Percentiles rank a stretch among this genome's conserved stretches.
These are phyloP conservation scores for Debaryomyces sp. DNA, from an alignment of 1,139 yeast species.

Conservation along the genomic window DNA sequence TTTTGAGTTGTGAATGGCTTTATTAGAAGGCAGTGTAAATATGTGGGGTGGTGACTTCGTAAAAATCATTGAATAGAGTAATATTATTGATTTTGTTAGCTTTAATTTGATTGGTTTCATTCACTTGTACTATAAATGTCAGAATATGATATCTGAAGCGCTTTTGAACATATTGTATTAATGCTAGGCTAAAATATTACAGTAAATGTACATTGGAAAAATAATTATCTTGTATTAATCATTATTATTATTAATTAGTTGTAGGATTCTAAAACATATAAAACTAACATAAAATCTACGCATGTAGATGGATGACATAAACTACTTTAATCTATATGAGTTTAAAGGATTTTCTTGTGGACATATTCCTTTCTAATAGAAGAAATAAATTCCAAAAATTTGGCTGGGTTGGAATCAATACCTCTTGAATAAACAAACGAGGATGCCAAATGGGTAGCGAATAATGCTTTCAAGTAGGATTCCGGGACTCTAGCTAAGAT, in stretches of 20 bases:
- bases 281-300: not conserved
- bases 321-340: not conserved
- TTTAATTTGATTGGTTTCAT: not conserved
- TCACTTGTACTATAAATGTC: not conserved
- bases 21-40: not conserved
- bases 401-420: constrained; percentile 79
- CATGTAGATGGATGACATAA: not conserved
- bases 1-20: not conserved
- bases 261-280: not conserved
- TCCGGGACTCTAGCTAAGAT: constrained; percentile 82
- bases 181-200: not conserved
- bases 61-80: not conserved
- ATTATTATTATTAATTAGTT: constrained; percentile 1
- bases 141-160: not conserved
- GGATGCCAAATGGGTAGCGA: constrained; percentile 89
- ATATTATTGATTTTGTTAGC: not conserved
- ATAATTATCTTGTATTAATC: not conserved
- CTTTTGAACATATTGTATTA: not conserved
- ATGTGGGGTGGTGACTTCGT: not conserved
- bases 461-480: constrained; percentile 83
- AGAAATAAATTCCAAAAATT: constrained; percentile 73
- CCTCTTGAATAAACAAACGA: constrained; percentile 88
- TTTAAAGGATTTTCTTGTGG: constrained; percentile 3
- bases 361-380: constrained; percentile 45
- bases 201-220: not conserved